phyloP scores from a whole-genome alignment of 192 early-diverging fungal genomes.

The Phycomyces blakesleeanus region DNA sequence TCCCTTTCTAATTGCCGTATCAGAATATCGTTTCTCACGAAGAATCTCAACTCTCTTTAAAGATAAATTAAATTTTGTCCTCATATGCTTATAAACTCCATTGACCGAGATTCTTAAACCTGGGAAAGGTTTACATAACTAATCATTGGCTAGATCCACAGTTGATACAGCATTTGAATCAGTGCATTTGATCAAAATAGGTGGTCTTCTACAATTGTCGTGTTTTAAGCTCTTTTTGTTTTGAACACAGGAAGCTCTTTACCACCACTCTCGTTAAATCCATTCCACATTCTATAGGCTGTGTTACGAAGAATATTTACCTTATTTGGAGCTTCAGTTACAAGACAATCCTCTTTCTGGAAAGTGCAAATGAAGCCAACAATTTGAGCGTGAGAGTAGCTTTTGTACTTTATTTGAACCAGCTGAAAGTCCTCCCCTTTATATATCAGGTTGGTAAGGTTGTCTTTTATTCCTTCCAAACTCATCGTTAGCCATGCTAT shows the following conservation, averaged over 20 bases:
- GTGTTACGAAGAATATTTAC: constrained; percentile 3
- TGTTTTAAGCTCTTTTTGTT: constrained; percentile 7
- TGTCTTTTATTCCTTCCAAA: constrained; percentile 6
- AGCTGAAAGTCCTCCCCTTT: neutral
- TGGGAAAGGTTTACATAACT: constrained; percentile 8
- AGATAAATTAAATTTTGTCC: constrained; percentile 4
- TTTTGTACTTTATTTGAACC: constrained; percentile 16
- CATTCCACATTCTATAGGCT: constrained; percentile 12
- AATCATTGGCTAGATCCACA: constrained; percentile 5
- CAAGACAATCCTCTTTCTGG: constrained; percentile 10
- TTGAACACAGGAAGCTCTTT: constrained; percentile 8
- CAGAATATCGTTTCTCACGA: constrained; percentile 7
- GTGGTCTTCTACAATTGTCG: constrained; percentile 2
- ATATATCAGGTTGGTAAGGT: too few species aligned
- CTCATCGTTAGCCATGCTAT: constrained; percentile 11
- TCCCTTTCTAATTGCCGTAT: constrained; percentile 9
- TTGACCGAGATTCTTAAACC: constrained; percentile 9
- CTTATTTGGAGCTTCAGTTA: constrained; percentile 9
- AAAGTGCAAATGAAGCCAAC: constrained; percentile 13
- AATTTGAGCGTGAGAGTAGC: constrained; percentile 6
- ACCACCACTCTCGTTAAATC: constrained; percentile 14
- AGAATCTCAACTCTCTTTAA: constrained; percentile 3
- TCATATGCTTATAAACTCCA: constrained; percentile 10
- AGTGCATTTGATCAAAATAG: constrained; percentile 7
- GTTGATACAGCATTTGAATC: constrained; percentile 7